phyloP scores from a whole-genome alignment of 2,329 filamentous ascomycete species.

The Botrytis galanthina region DNA sequence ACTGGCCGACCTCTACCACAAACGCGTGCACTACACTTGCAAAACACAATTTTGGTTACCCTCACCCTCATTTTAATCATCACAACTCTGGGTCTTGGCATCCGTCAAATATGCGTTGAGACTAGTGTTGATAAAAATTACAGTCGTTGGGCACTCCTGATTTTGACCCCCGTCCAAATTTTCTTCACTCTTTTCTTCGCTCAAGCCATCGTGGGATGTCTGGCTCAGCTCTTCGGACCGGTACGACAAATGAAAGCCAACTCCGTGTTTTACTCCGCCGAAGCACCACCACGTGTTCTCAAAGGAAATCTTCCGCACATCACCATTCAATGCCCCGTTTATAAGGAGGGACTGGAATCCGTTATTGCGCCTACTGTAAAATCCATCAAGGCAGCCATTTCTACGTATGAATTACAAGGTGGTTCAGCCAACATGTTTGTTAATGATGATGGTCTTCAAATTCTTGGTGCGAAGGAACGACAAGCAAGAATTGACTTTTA shows the following conservation, averaged over 20 bases:
- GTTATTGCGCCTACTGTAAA: slow-evolving; percentile 77
- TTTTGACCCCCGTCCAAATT: slow-evolving; percentile 67
- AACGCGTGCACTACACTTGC: slow-evolving; percentile 63
- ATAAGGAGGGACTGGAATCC: slow-evolving; percentile 74
- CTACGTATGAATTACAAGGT: slow-evolving; percentile 73
- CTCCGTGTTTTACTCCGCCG: slow-evolving; percentile 78
- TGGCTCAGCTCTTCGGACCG: slow-evolving; percentile 74
- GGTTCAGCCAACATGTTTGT: slow-evolving; percentile 77
- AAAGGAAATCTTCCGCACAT: slow-evolving; percentile 62
- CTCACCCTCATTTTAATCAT: slow-evolving; percentile 65
- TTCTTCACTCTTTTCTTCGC: slow-evolving; percentile 83
- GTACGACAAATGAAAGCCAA: slow-evolving; percentile 71
- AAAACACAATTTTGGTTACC: slow-evolving; percentile 67
- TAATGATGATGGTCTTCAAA: slow-evolving; percentile 72
- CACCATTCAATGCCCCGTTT: slow-evolving; percentile 84
- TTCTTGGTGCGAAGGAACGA: slow-evolving; percentile 61
- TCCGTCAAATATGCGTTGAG: slow-evolving; percentile 67
- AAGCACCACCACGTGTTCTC: slow-evolving; percentile 62
- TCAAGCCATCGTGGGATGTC: slow-evolving; percentile 72
- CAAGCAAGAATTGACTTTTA: slow-evolving; percentile 66
- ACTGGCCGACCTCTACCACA: slow-evolving; percentile 65
- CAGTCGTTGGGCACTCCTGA: slow-evolving; percentile 61
- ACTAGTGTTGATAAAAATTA: slow-evolving; percentile 62
- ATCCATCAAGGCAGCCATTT: slow-evolving; percentile 75
- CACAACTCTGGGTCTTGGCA: slow-evolving; percentile 66